phyloP scores from a whole-genome alignment of 2,329 filamentous ascomycete genomes.

The Epichloe coenophiala region DNA sequence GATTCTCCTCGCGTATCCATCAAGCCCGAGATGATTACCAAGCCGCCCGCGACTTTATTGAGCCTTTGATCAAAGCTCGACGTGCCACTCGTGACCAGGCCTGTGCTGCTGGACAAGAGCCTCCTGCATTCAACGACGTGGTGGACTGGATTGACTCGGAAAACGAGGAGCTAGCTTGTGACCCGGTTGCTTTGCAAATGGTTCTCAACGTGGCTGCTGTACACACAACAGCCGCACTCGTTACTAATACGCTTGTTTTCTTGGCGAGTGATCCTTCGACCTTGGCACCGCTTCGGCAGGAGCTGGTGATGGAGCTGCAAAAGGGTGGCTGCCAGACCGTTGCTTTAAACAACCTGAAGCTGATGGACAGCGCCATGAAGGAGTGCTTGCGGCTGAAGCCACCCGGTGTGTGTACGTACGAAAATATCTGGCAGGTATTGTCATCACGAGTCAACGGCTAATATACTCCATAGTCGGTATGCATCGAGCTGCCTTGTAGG shows the following conservation, averaged over 20 bases:
- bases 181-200: slow-evolving; percentile 7
- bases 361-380: slow-evolving; percentile 7
- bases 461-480: slow-evolving; percentile 2
- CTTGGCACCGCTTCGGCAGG: slow-evolving; percentile 3
- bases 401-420: slow-evolving; percentile 5
- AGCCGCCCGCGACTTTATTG: slow-evolving; percentile 5
- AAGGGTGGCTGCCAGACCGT: slow-evolving; percentile 3
- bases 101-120: not conserved
- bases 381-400: slow-evolving; percentile 6
- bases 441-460: not conserved
- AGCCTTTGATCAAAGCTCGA: slow-evolving; percentile 5
- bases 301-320: slow-evolving; percentile 2
- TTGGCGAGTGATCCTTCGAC: slow-evolving; percentile 3
- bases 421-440: not conserved
- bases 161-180: slow-evolving; percentile 5
- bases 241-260: slow-evolving; percentile 6
- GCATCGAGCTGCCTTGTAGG: slow-evolving; percentile 6
- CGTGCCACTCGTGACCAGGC: slow-evolving; percentile 2
- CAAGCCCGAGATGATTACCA: slow-evolving; percentile 4
- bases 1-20: slow-evolving; percentile 3
- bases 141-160: slow-evolving; percentile 8
- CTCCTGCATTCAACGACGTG: slow-evolving; percentile 4
- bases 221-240: slow-evolving; percentile 4
- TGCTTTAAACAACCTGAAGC: slow-evolving; percentile 5
- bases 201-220: slow-evolving; percentile 7